These are phyloP conservation scores for Ilex paraguariensis DNA, from an alignment of 305 asterid genomes.

Conservation along the genomic window DNA sequence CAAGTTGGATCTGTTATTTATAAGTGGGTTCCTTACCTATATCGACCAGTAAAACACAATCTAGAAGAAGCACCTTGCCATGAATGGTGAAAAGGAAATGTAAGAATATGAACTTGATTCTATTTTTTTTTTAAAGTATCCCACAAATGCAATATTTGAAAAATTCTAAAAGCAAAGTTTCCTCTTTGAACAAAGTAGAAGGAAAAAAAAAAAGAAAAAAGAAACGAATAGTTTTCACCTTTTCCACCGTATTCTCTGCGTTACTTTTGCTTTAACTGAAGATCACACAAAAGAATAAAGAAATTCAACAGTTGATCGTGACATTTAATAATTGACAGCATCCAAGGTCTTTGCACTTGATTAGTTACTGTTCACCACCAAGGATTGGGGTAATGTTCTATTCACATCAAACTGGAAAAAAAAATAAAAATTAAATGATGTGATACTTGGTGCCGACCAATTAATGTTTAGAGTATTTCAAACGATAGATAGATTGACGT, in stretches of 20 bases:
- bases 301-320: slow-evolving; percentile 20
- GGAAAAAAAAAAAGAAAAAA: slow-evolving; percentile 3
- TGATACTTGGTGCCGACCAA: too few species aligned
- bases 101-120: too few species aligned
- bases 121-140: too few species aligned
- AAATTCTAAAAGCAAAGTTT: slow-evolving; percentile 20
- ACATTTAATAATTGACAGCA: slow-evolving; percentile 31
- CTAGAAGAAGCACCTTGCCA: too few species aligned
- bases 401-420: background rate
- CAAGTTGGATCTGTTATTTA: too few species aligned
- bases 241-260: slow-evolving; percentile 16
- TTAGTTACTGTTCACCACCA: slow-evolving; percentile 23
- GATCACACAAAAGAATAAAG: slow-evolving; percentile 27
- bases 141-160: background rate
- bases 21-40: too few species aligned
- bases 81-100: too few species aligned
- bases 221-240: slow-evolving; percentile 3
- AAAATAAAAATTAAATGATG: too few species aligned
- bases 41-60: too few species aligned
- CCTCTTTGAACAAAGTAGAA: slow-evolving; percentile 11
- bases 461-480: too few species aligned
- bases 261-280: slow-evolving; percentile 3
- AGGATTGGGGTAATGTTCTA: background rate
- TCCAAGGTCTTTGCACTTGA: slow-evolving; percentile 15
- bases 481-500: too few species aligned